Percentiles rank a stretch among this genome's conserved stretches.
Conservation (phyloP, 139 green algal species). For the Chlorella sp. region DNA sequence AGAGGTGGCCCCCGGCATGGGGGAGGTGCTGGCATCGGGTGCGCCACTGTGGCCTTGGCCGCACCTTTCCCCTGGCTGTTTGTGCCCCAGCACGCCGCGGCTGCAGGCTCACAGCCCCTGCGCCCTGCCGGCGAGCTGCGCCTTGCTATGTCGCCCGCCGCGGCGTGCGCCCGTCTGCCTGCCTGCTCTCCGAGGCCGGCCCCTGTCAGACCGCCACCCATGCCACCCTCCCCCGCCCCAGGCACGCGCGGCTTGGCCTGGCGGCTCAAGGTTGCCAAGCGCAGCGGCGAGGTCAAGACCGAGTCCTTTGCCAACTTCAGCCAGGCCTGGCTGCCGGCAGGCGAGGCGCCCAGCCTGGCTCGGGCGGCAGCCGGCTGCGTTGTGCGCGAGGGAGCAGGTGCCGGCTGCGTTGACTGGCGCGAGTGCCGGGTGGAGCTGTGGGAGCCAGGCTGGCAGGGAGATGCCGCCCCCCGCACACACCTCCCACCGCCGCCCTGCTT, state of each 20-base stretch:
- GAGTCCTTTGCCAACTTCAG: conserved; percentile 95
- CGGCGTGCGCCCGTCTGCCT: background rate
- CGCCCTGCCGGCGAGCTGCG: background rate
- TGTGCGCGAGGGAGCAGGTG: no score
- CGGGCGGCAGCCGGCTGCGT: no score
- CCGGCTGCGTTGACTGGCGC: no score
- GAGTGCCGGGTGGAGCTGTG: no score
- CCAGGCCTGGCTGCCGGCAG: conserved; percentile 56
- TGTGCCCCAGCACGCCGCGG: no score
- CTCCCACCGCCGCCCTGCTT: background rate
- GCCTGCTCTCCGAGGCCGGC: background rate
- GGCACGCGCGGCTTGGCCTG: conserved; percentile 86
- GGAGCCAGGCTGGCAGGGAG: no score
- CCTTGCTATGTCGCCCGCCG: background rate
- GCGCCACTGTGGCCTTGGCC: background rate
- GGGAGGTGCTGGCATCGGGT: conserved; percentile 91
- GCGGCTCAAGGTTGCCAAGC: conserved; percentile 81
- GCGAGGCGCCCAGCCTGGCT: background rate
- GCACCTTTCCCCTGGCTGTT: background rate
- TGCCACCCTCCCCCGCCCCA: background rate
- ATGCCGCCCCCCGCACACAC: background rate
- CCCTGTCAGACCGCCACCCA: background rate
- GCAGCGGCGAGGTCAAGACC: conserved; percentile 57
- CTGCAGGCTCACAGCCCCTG: background rate
- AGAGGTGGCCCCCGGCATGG: conserved; percentile 88